Evolutionary conservation across 2,329 filamentous ascomycete species (phyloP), one percentile per base, ranked within the genome.

Genomic region (Beauveria bassiana): DNA sequence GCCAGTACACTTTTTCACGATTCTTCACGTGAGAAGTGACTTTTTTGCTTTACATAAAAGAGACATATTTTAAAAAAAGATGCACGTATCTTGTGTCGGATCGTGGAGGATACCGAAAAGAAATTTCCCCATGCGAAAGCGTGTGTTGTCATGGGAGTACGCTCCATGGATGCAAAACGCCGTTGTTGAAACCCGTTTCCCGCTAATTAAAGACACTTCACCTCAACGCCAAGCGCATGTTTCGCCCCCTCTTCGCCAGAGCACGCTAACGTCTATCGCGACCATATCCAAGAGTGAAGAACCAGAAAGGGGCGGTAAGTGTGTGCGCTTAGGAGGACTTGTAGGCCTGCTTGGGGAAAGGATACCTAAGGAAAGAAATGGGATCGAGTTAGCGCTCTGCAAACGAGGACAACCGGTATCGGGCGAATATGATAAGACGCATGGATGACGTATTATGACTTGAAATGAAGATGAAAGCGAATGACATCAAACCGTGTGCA

Each of bases 261-360:
- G 49, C n/a, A 59, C 24, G 46, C 8, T 28, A 46, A 43, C 57
- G 40, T 31, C 54, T 45, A 52, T 43, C 60, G 52, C 53, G 45
- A 28, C 22, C 61, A 65, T 55, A 62, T 65, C 61, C 62, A 55
- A 57, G 43, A 43, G 40, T 26, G 59, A 61, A 57, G 62, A 63
- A 63, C 53, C 58, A 40, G 40, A 62, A 67, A 60, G 68, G 61
- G 50, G 28, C 14, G 24, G 31, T 47, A 12, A 28, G 24, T 53
- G 26, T 26, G n/a, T 53, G 31, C 59, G 51, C 66, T 68, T 71
- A 75, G 61, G 77, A 78, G 65, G 81, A 72, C 69, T 81, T 75
- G 77, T 91, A 93, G 67, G 84, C 79, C 77, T 93, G 86, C 83
- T 93, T 93, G 71, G 89, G 89, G 81, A 86, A 89, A 68, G 90